These are phyloP conservation scores for Rossbeevera mucosa DNA, from an alignment of 768 basidiomycete species.

Conservation along the genomic window DNA sequence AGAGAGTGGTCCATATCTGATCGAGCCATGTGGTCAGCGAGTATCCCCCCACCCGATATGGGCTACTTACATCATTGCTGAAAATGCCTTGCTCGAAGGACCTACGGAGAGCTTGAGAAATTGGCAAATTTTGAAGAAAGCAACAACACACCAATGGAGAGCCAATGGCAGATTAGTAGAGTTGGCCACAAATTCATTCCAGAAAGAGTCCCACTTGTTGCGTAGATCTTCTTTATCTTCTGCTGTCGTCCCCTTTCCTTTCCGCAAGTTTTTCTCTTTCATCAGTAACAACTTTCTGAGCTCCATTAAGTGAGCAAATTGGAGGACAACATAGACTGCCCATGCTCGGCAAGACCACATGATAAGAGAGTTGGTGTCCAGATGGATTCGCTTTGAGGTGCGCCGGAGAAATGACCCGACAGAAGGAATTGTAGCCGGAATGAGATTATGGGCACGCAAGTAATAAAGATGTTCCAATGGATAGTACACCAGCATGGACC, in stretches of 20 bases:
- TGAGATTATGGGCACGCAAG: conserved; percentile 54
- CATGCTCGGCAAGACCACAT: conserved; percentile 80
- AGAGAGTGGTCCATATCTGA: conserved; percentile 38
- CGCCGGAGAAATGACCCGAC: conserved; percentile 40
- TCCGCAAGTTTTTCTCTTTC: conserved; percentile 52
- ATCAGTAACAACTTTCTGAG: conserved; percentile 56
- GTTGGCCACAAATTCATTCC: conserved; percentile 70
- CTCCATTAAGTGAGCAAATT: conserved; percentile 67
- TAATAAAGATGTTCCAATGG: conserved; percentile 77
- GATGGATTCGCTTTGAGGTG: conserved; percentile 36
- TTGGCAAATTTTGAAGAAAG: neutral
- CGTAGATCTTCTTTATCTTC: conserved; percentile 53
- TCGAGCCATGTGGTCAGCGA: conserved; percentile 3
- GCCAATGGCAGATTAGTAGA: conserved; percentile 76
- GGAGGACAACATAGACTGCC: conserved; percentile 74
- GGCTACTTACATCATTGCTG: conserved; percentile 52
- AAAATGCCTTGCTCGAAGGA: conserved; percentile 66
- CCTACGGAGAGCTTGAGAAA: conserved; percentile 36
- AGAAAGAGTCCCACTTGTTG: conserved; percentile 61
- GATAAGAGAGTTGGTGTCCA: conserved; percentile 47
- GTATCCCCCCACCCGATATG: neutral
- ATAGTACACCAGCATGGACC: conserved; percentile 74
- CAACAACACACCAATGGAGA: conserved; percentile 67
- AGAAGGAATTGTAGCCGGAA: conserved; percentile 52
- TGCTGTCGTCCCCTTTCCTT: conserved; percentile 49